phyloP scores from a whole-genome alignment of 768 basidiomycete species.

The Macrolepiota albuminosa region DNA sequence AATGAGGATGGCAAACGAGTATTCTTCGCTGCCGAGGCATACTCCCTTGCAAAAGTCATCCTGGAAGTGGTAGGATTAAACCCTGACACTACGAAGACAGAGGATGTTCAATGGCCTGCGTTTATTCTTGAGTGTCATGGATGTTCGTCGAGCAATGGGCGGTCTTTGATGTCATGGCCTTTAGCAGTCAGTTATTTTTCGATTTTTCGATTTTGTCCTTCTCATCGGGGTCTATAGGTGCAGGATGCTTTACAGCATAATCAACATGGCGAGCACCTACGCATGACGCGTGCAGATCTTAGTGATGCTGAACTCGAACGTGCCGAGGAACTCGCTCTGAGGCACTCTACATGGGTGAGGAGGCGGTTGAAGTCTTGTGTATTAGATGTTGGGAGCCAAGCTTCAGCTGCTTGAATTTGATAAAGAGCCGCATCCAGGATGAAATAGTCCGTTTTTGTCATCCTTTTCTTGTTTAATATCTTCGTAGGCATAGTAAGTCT shows the following conservation, averaged over 20 bases:
- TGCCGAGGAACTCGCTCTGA: neutral
- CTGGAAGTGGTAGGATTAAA: constrained; percentile 5
- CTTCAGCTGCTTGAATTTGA: neutral
- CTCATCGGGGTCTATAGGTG: neutral
- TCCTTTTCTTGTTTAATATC: no score
- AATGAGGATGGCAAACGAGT: neutral
- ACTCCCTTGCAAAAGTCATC: neutral
- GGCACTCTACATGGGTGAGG: neutral
- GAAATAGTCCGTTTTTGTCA: neutral
- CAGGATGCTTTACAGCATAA: neutral
- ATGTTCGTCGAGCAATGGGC: neutral
- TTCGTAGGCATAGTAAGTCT: neutral
- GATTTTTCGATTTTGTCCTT: no score
- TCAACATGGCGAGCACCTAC: neutral
- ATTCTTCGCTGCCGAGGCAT: neutral
- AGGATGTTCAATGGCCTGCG: neutral
- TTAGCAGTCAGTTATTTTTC: neutral
- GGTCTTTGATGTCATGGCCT: constrained; percentile 8
- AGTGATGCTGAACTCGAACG: neutral
- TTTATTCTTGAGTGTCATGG: constrained; percentile 4
- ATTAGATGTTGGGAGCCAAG: neutral
- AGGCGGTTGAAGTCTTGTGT: neutral
- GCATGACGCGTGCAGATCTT: neutral
- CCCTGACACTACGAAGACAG: neutral
- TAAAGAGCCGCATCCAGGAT: neutral